phyloP scores from a whole-genome alignment of 805 yeast species.

The Saturnispora hagleri region DNA sequence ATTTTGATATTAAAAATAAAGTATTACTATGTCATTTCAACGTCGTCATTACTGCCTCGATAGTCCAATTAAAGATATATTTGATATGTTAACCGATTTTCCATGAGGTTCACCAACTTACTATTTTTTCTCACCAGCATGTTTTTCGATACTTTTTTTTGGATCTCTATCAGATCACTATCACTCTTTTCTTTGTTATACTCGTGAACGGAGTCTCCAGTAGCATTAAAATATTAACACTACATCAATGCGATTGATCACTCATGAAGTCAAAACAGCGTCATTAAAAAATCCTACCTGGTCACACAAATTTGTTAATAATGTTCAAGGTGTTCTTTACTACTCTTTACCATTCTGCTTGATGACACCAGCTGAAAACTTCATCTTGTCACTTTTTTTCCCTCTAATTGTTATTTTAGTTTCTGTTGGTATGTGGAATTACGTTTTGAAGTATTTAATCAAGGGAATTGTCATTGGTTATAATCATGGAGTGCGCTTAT shows the following conservation, averaged over 20 bases:
- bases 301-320: background rate
- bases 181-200: background rate
- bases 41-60: background rate
- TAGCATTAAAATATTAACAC: background rate
- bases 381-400: background rate
- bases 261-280: background rate
- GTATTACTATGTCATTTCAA: background rate
- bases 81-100: background rate
- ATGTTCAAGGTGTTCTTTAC: background rate
- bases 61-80: no score
- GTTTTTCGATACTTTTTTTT: background rate
- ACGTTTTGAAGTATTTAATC: background rate
- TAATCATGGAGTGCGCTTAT: background rate
- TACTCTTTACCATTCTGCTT: conserved; percentile 3
- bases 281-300: conserved; percentile 1
- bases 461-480: background rate
- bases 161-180: background rate
- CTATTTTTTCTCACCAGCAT: background rate
- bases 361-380: conserved; percentile 1
- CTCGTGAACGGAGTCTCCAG: background rate
- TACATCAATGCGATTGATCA: background rate
- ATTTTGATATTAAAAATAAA: background rate
- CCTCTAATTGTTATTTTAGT: background rate
- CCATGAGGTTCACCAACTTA: background rate
- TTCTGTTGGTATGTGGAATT: conserved; percentile 2